Evolutionary conservation across 78 protist genomes (phyloP), one percentile per base, ranked within the genome.

Genomic region (Speleostelium caveatum): DNA sequence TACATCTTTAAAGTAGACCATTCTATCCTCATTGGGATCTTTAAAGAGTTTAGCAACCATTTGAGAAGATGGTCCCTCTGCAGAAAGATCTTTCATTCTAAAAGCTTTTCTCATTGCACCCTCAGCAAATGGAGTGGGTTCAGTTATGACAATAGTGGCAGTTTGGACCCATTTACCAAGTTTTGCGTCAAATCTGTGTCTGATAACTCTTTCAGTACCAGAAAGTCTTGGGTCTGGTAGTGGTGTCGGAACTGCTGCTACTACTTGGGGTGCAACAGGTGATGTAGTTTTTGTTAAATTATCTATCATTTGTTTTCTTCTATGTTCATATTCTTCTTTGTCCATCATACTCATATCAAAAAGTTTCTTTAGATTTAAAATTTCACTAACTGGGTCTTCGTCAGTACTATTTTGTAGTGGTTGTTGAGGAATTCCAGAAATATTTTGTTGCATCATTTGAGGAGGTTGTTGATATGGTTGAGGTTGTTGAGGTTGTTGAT

Each of bases 1-100:
- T n/a, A 93, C 95, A 38, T 93, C 95, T 77, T 73, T 89, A 62
- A 89, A 89, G 71, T 89, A 89, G 33, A 79, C 87, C 87, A 78
- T 77, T 19, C 94, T 14, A 49, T 89, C 94, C 38, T 89, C 94
- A 28, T 77, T 77, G 38, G 87, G 38, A 35, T 89, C 94, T 69
- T 69, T 83, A 51, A 83, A 83, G 16, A 83, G 51, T 65, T 83
- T 83, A 0, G 91, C 91, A 49, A 83, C 91, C 91, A 83, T 83
- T 39, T 83, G 91, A 0, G 91, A 83, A n/a, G 91, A 68, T 28
- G 91, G 91, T 17, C 91, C 91, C 8, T 83, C 91, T 3, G 91
- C 91, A 56, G 91, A 83, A 16, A 83, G 73, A 60, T 83, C 91
- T 26, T 83, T 83, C 91, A 83, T 83, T 39, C 85, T 51, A 28